These are phyloP conservation scores for Funneliformis mosseae DNA, from an alignment of 192 early-diverging fungal genomes.

Conservation along the genomic window DNA sequence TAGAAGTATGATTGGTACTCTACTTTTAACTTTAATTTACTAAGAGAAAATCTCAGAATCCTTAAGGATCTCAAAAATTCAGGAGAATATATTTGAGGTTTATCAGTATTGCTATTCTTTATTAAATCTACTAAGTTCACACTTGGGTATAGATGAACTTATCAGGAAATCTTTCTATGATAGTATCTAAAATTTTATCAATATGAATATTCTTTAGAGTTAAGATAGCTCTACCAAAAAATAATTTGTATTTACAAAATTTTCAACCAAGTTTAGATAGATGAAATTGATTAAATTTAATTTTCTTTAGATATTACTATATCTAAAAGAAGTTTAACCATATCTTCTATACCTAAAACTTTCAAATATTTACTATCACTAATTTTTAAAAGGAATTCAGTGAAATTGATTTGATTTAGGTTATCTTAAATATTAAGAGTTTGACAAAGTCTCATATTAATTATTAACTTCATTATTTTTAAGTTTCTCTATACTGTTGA, in stretches of 20 bases:
- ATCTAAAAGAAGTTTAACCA: too few species aligned
- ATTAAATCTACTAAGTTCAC: too few species aligned
- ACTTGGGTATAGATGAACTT: too few species aligned
- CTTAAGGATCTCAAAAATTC: too few species aligned
- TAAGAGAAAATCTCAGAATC: too few species aligned
- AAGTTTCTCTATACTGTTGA: conserved; percentile 35
- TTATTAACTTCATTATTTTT: conserved; percentile 20
- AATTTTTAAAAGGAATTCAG: conserved; percentile 16
- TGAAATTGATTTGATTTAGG: conserved; percentile 17
- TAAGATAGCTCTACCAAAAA: too few species aligned
- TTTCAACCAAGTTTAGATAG: conserved; percentile 13
- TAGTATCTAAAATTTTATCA: conserved; percentile 15
- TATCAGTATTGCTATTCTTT: too few species aligned
- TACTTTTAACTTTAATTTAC: too few species aligned
- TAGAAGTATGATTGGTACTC: too few species aligned
- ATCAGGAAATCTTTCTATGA: neutral
- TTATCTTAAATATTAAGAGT: neutral
- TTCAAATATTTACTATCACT: neutral
- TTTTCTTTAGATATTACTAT: neutral
- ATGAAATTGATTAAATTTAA: conserved; percentile 16
- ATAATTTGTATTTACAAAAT: conserved; percentile 12
- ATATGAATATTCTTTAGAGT: conserved; percentile 34
- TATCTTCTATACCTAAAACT: neutral
- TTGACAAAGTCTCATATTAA: conserved; percentile 36
- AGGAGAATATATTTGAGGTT: too few species aligned